Evolutionary conservation across 2,329 filamentous ascomycete species (phyloP), one percentile per base, ranked within the genome.

Genomic region (Alternaria triticina): DNA sequence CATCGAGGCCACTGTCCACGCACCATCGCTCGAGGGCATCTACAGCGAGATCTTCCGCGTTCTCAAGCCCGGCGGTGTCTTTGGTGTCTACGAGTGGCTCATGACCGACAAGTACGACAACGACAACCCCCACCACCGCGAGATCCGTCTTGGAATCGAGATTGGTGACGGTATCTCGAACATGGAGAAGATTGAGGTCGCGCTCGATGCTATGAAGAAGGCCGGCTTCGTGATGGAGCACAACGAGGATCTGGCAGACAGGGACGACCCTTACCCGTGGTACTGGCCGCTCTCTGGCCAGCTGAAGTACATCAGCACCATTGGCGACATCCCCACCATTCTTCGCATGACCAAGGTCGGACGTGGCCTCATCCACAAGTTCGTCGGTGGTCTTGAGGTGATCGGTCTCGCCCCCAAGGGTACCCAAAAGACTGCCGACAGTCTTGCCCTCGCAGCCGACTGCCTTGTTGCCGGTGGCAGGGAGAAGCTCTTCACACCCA

Each of bases 61-160:
- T 22, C 86, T 99, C 68, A 99, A 98, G 87, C 96, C 96, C 20
- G 96, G 96, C 64, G 95, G 96, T 80, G 86, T 93, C 55, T 99
- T 98, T 74, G 96, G 95, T 78, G 95, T 98, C 56, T 99, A 98
- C 83, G 96, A 99, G 83, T 98, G 96, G 96, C 86, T 98, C 77
- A 98, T 99, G 96, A 98, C 94, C 7, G 94, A 97, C 67, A 85
- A 90, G 23, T 99, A 97, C 82, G 91, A 98, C 83, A 95, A 97
- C 79, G 86, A 91, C 64, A 94, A 97, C 86, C 81, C 92, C 1
- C 86, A 89, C 75, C 96, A 98, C 84, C 91, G 94, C 70, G 89
- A 92, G 79, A 96, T 98, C 77, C 92, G 96, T 68, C 89, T 97
- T 17, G 94, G 91, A 68, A 99, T 99, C 70, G 96, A 99, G 85